Evolutionary conservation across 768 basidiomycete species (phyloP), one percentile per base, ranked within the genome.

Genomic region (Naganishia onofrii): DNA sequence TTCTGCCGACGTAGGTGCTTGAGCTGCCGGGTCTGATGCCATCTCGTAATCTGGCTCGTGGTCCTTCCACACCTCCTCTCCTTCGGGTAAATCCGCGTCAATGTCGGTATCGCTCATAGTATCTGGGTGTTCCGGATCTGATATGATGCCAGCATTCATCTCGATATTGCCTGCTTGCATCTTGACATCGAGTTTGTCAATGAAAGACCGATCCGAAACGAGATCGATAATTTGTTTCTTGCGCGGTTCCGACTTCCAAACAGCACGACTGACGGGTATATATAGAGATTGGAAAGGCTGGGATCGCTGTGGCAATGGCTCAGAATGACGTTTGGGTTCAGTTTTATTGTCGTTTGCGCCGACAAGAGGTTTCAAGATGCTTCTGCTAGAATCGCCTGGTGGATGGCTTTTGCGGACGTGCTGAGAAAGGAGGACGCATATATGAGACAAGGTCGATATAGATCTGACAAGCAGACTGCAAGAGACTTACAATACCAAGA

Each of bases 91-190:
- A 42, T 42, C 60, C 2, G 15, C 17, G 42, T 63, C 42, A 17
- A 19, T 29, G 12, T 44, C 60, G 2, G 38, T 42, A 44, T 63
- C 57, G 19, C 38, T 36, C n/a, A 42, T 63, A 38, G 32, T 26
- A 5, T 58, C 38, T 3, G 38, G 23, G 13, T 63, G 13, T 7
- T 63, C 60, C 9, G 36, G 38, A 42, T 44, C 60, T 26, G 60
- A 44, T 44, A 26, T 42, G n/a, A 29, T 28, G 21, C 42, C 23
- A 26, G 42, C 12, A 44, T 44, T 42, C 60, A 63, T 63, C 19
- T 63, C 60, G 60, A 63, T 36, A 29, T 63, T 63, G 38, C 60
- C 60, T 1, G 60, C 60, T 46, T 63, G 60, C 60, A 63, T 63
- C 42, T 63, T 63, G 36, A 63, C 60, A 19, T 63, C 60, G 3